Evolutionary conservation across 208 protist genomes (phyloP).

Genomic region (Lotmaria passim): DNA sequence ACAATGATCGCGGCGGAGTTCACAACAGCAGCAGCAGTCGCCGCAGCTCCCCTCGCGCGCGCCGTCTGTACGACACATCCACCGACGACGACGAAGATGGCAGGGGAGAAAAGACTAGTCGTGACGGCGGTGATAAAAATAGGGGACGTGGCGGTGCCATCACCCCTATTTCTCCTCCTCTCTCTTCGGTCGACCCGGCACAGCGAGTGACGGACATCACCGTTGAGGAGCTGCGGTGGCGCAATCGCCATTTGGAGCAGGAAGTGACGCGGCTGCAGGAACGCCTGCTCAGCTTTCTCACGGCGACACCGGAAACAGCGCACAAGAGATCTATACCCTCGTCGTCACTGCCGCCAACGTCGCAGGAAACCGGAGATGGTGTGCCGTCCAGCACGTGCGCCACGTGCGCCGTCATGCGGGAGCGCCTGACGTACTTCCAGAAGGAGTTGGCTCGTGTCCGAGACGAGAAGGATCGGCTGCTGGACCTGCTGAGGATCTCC

Average conservation of each 20-base stretch:
- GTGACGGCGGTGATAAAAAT: background rate
- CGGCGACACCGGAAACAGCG: slow-evolving; percentile 3
- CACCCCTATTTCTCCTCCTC: background rate
- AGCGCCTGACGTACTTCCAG: slow-evolving; percentile 35
- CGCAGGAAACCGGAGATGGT: too few species aligned
- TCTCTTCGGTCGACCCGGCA: background rate
- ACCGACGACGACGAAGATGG: background rate
- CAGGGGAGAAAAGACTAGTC: background rate
- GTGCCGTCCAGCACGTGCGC: slow-evolving; percentile 6
- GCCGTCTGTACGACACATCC: slow-evolving; percentile 10
- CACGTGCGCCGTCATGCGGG: slow-evolving; percentile 18
- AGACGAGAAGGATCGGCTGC: slow-evolving; percentile 48
- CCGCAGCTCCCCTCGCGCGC: slow-evolving; percentile 6
- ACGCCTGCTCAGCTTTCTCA: slow-evolving; percentile 20
- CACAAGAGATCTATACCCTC: background rate
- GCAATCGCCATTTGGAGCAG: slow-evolving; percentile 47
- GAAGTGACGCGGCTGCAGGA: slow-evolving; percentile 42
- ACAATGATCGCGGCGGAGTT: too few species aligned
- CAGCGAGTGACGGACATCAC: slow-evolving; percentile 31
- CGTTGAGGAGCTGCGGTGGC: slow-evolving; percentile 60
- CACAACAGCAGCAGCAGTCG: background rate
- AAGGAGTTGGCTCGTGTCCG: slow-evolving; percentile 35
- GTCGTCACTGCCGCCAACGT: background rate
- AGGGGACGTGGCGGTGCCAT: too few species aligned
- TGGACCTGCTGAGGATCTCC: background rate